Base-by-base conservation (phyloP, 2,329 filamentous ascomycete genomes). In the Penicillium expansum region DNA sequence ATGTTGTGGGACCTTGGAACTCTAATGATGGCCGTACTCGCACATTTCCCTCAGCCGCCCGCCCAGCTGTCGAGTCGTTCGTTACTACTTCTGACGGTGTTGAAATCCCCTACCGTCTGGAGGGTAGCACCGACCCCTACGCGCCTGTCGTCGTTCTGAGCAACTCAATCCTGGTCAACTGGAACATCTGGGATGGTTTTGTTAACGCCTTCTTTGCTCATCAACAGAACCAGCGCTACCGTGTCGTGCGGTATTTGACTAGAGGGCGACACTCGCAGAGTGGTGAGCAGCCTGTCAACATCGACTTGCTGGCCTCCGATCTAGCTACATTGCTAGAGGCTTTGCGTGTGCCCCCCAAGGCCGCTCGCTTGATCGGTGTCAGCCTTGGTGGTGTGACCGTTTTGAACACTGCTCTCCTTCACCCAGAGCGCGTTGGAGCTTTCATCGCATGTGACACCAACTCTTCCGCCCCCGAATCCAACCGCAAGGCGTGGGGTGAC, bases 381-480 rank as follows among this genome's bases (percentile, higher is more conserved):
- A 90, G 86, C 35, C 85, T 94, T 71, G 91, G 91, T 61, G 91
- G 91, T 51, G 90, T 88, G 2, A 94, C 91, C 1, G 81, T 87
- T 1, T 82, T 94, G 48, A 87, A 88, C 69, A 86, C 89, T 50
- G 87, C 88, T 0, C 82, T 95, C 49, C 80, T 80, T 39, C 82
- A 90, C 65, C 87, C 89, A 0, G 61, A 76, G 1, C 80, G 84
- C 42, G 74, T 91, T 14, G 70, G 66, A 1, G 79, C 79, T 7
- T 89, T 92, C 70, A 78, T 93, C 22, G 82, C 87, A 4, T 92
- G 90, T 72, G 90, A 94, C 73, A 95, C 91, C 69, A 93, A 92
- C 72, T 82, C 84, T 8, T 81, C 84, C 5, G 86, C 87, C 0
- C 90, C 88, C 57, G 77, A 86, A 0, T 86, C 86, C 35, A 96